Evolutionary conservation across 2,329 filamentous ascomycete genomes (phyloP).

Genomic region (Coniochaeta pulveracea): DNA sequence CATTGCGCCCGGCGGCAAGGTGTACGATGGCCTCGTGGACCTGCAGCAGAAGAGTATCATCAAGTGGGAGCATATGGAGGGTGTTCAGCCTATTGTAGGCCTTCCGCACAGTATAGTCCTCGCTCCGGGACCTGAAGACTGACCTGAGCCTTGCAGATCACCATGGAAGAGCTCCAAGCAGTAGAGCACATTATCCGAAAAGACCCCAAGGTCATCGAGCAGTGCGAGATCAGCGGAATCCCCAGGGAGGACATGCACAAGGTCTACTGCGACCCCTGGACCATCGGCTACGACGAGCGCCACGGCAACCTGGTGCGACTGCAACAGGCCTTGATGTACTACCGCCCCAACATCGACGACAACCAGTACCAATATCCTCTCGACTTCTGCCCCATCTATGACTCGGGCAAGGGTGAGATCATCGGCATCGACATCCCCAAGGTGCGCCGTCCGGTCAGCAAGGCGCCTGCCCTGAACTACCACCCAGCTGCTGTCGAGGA

Average conservation of each 20-base stretch:
- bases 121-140: slow-evolving; percentile 5
- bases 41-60: slow-evolving; percentile 54
- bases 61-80: slow-evolving; percentile 64
- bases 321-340: slow-evolving; percentile 94
- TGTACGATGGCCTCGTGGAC: slow-evolving; percentile 76
- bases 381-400: slow-evolving; percentile 90
- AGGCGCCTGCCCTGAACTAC: slow-evolving; percentile 67
- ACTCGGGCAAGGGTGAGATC: slow-evolving; percentile 66
- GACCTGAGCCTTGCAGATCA: slow-evolving; percentile 45
- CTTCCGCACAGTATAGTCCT: not conserved
- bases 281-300: slow-evolving; percentile 86
- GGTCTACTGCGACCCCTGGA: slow-evolving; percentile 94
- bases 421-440: slow-evolving; percentile 77
- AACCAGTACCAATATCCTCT: slow-evolving; percentile 85
- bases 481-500: slow-evolving; percentile 61
- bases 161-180: slow-evolving; percentile 76
- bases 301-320: slow-evolving; percentile 69
- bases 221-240: slow-evolving; percentile 75
- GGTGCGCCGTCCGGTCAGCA: slow-evolving; percentile 59
- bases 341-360: slow-evolving; percentile 73
- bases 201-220: slow-evolving; percentile 81
- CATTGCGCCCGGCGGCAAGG: slow-evolving; percentile 66
- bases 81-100: slow-evolving; percentile 68
- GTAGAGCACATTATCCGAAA: slow-evolving; percentile 68
- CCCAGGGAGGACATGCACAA: slow-evolving; percentile 81